These are phyloP conservation scores for Talaromyces sp. DNA, from an alignment of 2,329 filamentous ascomycete genomes.

Conservation along the genomic window DNA sequence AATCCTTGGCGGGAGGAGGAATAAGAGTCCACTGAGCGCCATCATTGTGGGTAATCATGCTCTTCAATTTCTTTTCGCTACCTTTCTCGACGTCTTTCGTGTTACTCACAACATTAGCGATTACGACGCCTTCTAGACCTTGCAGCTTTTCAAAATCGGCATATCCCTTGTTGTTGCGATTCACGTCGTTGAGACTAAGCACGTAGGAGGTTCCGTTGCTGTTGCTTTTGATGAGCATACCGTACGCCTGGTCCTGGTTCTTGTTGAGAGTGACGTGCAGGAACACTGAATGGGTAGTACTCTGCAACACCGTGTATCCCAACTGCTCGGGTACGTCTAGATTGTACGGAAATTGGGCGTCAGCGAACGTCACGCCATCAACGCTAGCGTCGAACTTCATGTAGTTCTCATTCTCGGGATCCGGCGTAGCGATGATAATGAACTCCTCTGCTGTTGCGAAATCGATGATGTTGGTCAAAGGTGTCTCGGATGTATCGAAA, in stretches of 20 bases:
- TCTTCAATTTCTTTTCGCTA: slow-evolving; percentile 74
- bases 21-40: slow-evolving; percentile 81
- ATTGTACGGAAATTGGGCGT: slow-evolving; percentile 80
- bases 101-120: slow-evolving; percentile 84
- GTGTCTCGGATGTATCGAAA: slow-evolving; percentile 57
- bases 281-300: slow-evolving; percentile 90
- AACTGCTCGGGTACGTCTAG: slow-evolving; percentile 74
- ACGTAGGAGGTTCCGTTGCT: slow-evolving; percentile 97
- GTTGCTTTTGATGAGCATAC: slow-evolving; percentile 94
- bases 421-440: slow-evolving; percentile 76
- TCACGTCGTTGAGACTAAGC: slow-evolving; percentile 74
- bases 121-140: slow-evolving; percentile 80
- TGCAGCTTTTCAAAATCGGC: slow-evolving; percentile 97
- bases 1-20: slow-evolving; percentile 65
- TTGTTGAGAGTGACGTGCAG: slow-evolving; percentile 81
- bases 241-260: slow-evolving; percentile 63
- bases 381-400: slow-evolving; percentile 78
- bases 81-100: slow-evolving; percentile 59
- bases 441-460: slow-evolving; percentile 97
- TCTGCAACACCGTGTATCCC: slow-evolving; percentile 90
- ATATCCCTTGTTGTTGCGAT: slow-evolving; percentile 70
- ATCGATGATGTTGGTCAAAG: slow-evolving; percentile 69
- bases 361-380: slow-evolving; percentile 76
- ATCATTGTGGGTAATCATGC: slow-evolving; percentile 94
- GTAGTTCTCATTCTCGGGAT: slow-evolving; percentile 59